Percentiles rank a stretch among this genome's conserved stretches.
Conservation (phyloP, 768 basidiomycete species). For the Crucibulum laeve region DNA sequence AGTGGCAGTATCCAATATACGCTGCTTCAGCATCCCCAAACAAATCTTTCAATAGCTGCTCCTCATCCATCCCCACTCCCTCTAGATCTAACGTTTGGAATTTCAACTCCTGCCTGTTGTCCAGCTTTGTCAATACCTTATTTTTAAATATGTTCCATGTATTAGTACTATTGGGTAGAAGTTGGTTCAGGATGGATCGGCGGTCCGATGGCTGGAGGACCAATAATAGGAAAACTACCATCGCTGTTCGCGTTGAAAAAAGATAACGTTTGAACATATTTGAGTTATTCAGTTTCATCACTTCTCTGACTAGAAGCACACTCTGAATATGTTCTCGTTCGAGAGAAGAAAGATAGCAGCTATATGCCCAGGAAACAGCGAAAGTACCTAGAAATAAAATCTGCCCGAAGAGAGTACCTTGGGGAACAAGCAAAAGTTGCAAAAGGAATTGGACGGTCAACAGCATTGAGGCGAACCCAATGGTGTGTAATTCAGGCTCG, state of each 20-base stretch:
- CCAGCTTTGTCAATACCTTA: not conserved
- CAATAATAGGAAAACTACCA: not conserved
- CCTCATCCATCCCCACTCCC: not conserved
- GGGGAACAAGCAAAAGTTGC: constrained; percentile 28
- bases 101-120: not conserved
- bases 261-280: not conserved
- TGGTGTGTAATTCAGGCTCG: constrained; percentile 4
- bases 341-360: constrained; percentile 5
- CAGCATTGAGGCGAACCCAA: constrained; percentile 19
- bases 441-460: constrained; percentile 24
- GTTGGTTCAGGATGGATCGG: not conserved
- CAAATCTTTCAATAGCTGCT: constrained; percentile 13
- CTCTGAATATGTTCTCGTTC: not conserved
- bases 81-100: not conserved
- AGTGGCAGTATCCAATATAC: not conserved
- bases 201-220: not conserved
- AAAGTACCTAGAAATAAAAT: constrained; percentile 24
- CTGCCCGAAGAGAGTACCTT: constrained; percentile 25
- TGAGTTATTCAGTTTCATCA: not conserved
- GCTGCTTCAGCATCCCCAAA: not conserved
- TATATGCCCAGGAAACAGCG: constrained; percentile 22
- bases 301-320: not conserved
- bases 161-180: not conserved
- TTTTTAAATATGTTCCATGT: not conserved
- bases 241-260: not conserved